Conservation (phyloP, 805 yeast genomes). For the Komagataella kurtzmanii region DNA sequence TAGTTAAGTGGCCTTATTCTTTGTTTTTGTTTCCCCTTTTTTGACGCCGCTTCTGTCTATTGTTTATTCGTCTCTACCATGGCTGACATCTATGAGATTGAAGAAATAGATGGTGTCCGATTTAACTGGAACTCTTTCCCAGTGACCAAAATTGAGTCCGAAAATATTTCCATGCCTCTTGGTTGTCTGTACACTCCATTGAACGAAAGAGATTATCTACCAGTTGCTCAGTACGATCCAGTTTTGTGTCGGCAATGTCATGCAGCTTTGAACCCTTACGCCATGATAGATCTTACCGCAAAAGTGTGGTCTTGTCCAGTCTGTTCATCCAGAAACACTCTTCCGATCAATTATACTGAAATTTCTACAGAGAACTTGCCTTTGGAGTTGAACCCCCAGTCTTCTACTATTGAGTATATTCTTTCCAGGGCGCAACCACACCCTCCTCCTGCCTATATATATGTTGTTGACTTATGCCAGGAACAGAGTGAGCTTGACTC, state of each 20-base stretch:
- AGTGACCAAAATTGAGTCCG: constrained; percentile 76
- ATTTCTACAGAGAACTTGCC: constrained; percentile 71
- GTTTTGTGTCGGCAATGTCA: constrained; percentile 75
- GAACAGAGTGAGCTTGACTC: constrained; percentile 79
- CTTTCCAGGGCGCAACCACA: constrained; percentile 40
- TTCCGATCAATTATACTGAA: constrained; percentile 73
- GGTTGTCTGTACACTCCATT: constrained; percentile 95
- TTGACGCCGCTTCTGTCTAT: not conserved
- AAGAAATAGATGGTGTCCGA: constrained; percentile 51
- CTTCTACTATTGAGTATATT: constrained; percentile 77
- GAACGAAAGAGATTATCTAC: constrained; percentile 61
- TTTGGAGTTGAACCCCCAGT: constrained; percentile 53
- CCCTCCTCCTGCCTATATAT: constrained; percentile 82
- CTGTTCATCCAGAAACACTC: constrained; percentile 64
- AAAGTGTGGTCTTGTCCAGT: constrained; percentile 79
- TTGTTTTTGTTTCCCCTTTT: not conserved
- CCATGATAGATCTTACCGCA: constrained; percentile 64
- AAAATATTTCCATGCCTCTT: constrained; percentile 85
- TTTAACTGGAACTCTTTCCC: constrained; percentile 87
- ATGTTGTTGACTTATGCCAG: constrained; percentile 82
- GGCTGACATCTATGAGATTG: constrained; percentile 41
- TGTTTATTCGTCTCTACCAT: not conserved
- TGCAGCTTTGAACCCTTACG: constrained; percentile 77
- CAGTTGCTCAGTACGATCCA: constrained; percentile 78
- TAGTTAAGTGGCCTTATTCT: not conserved